phyloP scores from a whole-genome alignment of 1,139 yeast species.

The Kodamaea anthophila region DNA sequence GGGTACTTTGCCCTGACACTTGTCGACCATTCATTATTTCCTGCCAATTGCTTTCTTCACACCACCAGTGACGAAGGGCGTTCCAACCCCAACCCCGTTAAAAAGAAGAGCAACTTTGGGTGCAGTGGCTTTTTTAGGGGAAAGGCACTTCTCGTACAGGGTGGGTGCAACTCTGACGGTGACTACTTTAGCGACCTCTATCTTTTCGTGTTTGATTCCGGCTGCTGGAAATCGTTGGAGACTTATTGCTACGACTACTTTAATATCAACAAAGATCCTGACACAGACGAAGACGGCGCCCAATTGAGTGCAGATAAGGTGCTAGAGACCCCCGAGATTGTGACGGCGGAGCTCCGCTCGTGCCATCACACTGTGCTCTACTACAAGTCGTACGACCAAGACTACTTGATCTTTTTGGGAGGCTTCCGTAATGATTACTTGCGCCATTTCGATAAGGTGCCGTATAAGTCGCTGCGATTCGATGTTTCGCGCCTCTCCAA shows the following conservation, averaged over 20 bases:
- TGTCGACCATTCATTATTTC: conserved; percentile 18
- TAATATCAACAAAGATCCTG: conserved; percentile 20
- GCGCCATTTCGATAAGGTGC: conserved; percentile 25
- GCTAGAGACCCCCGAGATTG: conserved; percentile 22
- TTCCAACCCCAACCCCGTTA: background rate
- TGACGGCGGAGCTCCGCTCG: conserved; percentile 39
- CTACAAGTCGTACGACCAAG: conserved; percentile 30
- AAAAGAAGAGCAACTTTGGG: conserved; percentile 1
- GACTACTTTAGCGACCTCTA: conserved; percentile 31
- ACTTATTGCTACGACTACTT: conserved; percentile 37
- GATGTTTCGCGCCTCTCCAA: conserved; percentile 33
- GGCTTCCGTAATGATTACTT: conserved; percentile 36
- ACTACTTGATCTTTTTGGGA: conserved; percentile 36
- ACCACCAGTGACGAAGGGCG: conserved; percentile 2
- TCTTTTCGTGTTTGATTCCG: conserved; percentile 28
- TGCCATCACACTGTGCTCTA: conserved; percentile 40
- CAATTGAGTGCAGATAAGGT: conserved; percentile 19
- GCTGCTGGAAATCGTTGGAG: conserved; percentile 28
- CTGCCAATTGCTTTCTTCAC: conserved; percentile 11
- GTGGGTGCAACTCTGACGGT: conserved; percentile 33
- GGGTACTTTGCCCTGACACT: conserved; percentile 37
- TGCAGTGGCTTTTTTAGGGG: conserved; percentile 18
- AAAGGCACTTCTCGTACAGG: conserved; percentile 34
- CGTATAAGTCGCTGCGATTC: conserved; percentile 27
- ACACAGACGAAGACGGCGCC: conserved; percentile 25